These are phyloP conservation scores for Pugionium dolabratum DNA, from an alignment of 345 rosid species.

Conservation along the genomic window DNA sequence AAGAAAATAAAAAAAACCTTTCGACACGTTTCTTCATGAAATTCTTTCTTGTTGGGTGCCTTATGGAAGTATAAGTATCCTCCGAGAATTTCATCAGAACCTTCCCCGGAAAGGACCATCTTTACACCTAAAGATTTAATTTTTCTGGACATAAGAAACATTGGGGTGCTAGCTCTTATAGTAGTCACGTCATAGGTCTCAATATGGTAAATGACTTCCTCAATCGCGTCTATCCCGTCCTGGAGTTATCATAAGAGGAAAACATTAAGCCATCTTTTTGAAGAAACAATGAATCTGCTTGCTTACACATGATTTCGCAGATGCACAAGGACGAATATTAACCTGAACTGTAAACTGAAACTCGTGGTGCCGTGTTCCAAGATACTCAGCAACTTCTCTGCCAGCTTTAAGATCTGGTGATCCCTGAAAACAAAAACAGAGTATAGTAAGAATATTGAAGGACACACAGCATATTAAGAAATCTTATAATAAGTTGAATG, in stretches of 20 bases:
- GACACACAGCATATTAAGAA: constrained; percentile 9
- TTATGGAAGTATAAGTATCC: constrained; percentile 48
- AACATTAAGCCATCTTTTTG: not conserved
- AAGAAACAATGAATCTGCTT: constrained; percentile 1
- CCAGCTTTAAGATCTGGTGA: constrained; percentile 81
- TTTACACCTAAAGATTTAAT: constrained; percentile 82
- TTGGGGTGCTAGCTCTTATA: constrained; percentile 84
- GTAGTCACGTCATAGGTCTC: constrained; percentile 36
- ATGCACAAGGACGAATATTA: not conserved
- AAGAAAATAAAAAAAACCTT: constrained; percentile 46
- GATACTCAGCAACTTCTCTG: constrained; percentile 83
- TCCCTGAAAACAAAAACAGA: constrained; percentile 48
- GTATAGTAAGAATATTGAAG: not conserved
- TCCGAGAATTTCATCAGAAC: constrained; percentile 84
- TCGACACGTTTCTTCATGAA: constrained; percentile 76
- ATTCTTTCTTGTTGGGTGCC: constrained; percentile 60
- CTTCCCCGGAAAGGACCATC: constrained; percentile 32
- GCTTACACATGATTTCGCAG: no score
- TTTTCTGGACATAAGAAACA: constrained; percentile 90
- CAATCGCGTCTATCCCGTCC: constrained; percentile 85
- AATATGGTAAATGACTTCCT: constrained; percentile 80
- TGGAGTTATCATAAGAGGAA: constrained; percentile 35
- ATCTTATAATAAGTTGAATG: constrained; percentile 2
- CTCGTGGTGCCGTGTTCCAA: constrained; percentile 80
- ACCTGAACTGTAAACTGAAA: constrained; percentile 83